Evolutionary conservation across 2,329 filamentous ascomycete genomes (phyloP).

Genomic region (Coniochaeta sp.): DNA sequence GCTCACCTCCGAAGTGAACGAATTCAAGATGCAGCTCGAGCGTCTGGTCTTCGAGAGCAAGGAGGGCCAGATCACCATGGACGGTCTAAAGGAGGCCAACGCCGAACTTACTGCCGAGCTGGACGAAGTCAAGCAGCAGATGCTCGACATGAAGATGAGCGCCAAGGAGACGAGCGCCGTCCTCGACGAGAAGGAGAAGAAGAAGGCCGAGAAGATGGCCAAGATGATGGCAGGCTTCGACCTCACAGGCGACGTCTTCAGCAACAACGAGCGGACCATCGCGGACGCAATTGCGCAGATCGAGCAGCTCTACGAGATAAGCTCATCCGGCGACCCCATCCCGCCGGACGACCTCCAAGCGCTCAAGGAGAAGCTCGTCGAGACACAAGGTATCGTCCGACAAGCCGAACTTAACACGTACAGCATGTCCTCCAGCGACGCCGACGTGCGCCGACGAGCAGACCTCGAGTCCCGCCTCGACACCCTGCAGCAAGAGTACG

Average conservation of each 20-base stretch:
- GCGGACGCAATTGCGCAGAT: slow-evolving; percentile 78
- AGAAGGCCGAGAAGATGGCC: slow-evolving; percentile 98
- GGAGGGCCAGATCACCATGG: slow-evolving; percentile 96
- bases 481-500: slow-evolving; percentile 73
- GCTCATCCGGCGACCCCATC: slow-evolving; percentile 69
- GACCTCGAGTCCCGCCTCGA: slow-evolving; percentile 73
- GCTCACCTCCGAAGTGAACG: slow-evolving; percentile 78
- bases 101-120: slow-evolving; percentile 84
- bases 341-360: slow-evolving; percentile 74
- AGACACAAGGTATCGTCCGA: slow-evolving; percentile 86
- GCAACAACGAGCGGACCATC: slow-evolving; percentile 82
- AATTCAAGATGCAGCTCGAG: slow-evolving; percentile 94
- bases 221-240: slow-evolving; percentile 99
- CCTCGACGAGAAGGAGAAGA: slow-evolving; percentile 94
- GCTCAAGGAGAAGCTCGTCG: slow-evolving; percentile 71
- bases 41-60: slow-evolving; percentile 94
- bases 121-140: slow-evolving; percentile 92
- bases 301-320: slow-evolving; percentile 70
- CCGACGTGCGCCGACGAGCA: slow-evolving; percentile 60
- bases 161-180: slow-evolving; percentile 88
- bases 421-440: slow-evolving; percentile 56
- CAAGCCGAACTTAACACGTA: slow-evolving; percentile 86
- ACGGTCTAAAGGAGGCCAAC: slow-evolving; percentile 93
- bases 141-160: slow-evolving; percentile 93
- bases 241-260: slow-evolving; percentile 85